phyloP scores from a whole-genome alignment of 805 yeast genomes.

The Ogataea neopini region DNA sequence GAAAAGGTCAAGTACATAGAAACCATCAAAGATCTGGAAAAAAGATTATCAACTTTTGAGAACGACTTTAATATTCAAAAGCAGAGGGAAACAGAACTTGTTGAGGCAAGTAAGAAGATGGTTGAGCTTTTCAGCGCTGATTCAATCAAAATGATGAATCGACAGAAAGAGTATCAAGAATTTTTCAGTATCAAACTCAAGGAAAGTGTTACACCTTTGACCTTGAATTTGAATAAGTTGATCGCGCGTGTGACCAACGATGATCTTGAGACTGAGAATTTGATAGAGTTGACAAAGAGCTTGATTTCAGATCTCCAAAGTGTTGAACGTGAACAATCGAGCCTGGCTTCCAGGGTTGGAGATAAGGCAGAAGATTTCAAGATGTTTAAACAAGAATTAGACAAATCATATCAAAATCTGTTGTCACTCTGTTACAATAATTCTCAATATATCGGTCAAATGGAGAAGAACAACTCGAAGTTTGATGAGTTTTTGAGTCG shows the following conservation, averaged over 20 bases:
- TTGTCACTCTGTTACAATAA: not conserved
- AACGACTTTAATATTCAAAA: constrained; percentile 31
- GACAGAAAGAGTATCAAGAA: constrained; percentile 16
- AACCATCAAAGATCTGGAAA: constrained; percentile 29
- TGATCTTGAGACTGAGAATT: not conserved
- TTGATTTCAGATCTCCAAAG: constrained; percentile 3
- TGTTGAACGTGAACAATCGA: constrained; percentile 11
- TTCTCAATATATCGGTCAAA: not conserved
- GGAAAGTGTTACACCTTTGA: constrained; percentile 17
- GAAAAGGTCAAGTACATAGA: constrained; percentile 25
- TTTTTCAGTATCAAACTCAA: constrained; percentile 22
- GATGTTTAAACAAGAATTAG: constrained; percentile 11
- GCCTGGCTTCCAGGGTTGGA: constrained; percentile 2
- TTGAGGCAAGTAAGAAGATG: constrained; percentile 17
- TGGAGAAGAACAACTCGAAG: constrained; percentile 7
- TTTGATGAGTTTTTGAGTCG: constrained; percentile 14
- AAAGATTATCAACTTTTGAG: constrained; percentile 34
- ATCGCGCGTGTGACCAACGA: not conserved
- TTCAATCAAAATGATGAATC: constrained; percentile 24
- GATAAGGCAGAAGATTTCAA: constrained; percentile 18
- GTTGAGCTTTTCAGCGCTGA: constrained; percentile 34
- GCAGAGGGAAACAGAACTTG: constrained; percentile 15
- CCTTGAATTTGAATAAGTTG: constrained; percentile 9
- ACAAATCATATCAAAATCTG: constrained; percentile 1
- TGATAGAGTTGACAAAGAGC: constrained; percentile 3